Percentiles rank a stretch among this genome's conserved stretches.
Evolutionary conservation across 140 eudicot species (phyloP).

Genomic region (Oenanthe javanica): DNA sequence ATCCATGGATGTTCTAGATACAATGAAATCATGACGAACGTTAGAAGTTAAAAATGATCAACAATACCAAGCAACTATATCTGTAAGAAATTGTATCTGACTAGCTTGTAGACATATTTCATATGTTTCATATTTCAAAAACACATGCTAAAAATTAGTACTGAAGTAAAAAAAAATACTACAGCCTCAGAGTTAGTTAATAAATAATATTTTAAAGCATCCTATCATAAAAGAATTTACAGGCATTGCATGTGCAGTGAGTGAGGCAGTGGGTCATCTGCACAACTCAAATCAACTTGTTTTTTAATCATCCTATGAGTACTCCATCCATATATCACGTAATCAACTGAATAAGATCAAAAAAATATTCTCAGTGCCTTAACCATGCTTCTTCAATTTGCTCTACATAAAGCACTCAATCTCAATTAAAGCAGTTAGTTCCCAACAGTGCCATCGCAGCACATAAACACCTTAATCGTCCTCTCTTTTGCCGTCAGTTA

Average conservation of each 20-base stretch:
- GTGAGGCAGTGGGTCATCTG: neutral
- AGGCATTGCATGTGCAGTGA: neutral
- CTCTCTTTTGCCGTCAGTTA: neutral
- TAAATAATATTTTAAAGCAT: neutral
- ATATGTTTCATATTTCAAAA: neutral
- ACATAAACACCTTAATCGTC: neutral
- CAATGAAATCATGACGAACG: neutral
- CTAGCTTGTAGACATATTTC: neutral
- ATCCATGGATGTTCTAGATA: conserved; percentile 81
- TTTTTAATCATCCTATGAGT: no score
- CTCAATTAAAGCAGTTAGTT: neutral
- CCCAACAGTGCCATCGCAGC: neutral
- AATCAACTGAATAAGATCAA: neutral
- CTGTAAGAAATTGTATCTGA: neutral
- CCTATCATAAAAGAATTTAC: neutral
- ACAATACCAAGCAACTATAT: neutral
- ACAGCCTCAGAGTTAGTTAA: neutral
- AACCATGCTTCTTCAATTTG: neutral
- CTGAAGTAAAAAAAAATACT: neutral
- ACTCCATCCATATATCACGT: no score
- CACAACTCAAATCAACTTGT: no score
- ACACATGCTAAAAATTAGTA: neutral
- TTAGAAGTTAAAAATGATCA: neutral
- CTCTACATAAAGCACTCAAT: neutral
- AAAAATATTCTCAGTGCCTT: neutral